phyloP scores from a whole-genome alignment of 768 basidiomycete species.

The Rhodotorula diobovata region DNA sequence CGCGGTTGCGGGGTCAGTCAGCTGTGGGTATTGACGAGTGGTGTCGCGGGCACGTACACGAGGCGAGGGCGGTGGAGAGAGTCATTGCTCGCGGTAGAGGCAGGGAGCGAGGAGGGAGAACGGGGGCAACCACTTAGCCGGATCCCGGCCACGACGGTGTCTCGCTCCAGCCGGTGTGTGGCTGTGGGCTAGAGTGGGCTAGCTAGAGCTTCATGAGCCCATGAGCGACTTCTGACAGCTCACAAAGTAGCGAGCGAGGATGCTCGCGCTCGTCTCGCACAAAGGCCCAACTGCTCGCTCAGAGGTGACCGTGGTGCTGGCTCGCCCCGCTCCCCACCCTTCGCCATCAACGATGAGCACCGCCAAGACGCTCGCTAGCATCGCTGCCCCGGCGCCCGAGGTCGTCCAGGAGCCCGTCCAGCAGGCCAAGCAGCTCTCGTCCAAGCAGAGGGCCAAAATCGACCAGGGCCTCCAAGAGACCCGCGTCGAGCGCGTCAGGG shows the following conservation, averaged over 20 bases:
- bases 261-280: no score
- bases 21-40: not conserved
- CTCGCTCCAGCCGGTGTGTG: no score
- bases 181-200: no score
- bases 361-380: constrained; percentile 32
- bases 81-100: not conserved
- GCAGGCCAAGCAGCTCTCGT: constrained; percentile 11
- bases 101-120: not conserved
- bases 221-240: no score
- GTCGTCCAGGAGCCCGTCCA: constrained; percentile 4
- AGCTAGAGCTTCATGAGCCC: no score
- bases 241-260: no score
- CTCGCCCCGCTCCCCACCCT: not conserved
- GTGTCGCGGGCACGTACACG: constrained; percentile 5
- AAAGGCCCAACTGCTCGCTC: no score
- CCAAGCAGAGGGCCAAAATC: constrained; percentile 21
- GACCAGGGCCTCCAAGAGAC: constrained; percentile 30
- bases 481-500: constrained; percentile 28
- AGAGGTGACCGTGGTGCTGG: no score
- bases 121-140: no score
- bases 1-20: not conserved
- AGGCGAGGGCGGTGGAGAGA: constrained; percentile 1
- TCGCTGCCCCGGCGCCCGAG: constrained; percentile 28
- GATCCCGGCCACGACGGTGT: no score
- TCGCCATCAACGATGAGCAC: not conserved